A percentile compares a stretch with the other conserved stretches of the same genome.
Evolutionary conservation across 345 rosid genomes (phyloP).

Genomic region (Sonneratia caseolaris): DNA sequence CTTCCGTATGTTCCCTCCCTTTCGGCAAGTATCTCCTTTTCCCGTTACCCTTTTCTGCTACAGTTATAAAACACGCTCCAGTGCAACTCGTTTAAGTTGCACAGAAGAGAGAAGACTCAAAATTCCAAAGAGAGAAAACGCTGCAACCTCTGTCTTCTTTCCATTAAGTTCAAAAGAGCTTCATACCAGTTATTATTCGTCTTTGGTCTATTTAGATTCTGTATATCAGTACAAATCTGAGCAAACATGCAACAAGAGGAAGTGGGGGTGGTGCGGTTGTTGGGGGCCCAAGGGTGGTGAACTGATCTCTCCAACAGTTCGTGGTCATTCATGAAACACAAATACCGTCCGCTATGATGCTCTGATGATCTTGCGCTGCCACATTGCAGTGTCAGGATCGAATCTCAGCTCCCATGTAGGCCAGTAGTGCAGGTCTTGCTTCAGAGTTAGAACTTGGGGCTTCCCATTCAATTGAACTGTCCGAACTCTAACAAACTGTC

Average conservation of each 20-base stretch:
- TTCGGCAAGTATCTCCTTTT: not conserved
- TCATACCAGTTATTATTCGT: not conserved
- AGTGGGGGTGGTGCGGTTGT: too few species aligned
- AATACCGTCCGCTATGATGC: constrained; percentile 19
- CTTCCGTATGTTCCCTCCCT: not conserved
- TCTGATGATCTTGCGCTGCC: constrained; percentile 59
- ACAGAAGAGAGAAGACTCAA: too few species aligned
- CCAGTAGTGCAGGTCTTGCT: constrained; percentile 97
- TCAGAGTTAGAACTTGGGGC: constrained; percentile 78
- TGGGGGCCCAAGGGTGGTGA: not conserved
- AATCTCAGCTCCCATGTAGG: constrained; percentile 92
- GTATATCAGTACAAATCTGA: not conserved
- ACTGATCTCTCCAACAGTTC: not conserved
- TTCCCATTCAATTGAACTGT: constrained; percentile 79
- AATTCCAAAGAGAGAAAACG: not conserved
- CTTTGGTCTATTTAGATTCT: not conserved
- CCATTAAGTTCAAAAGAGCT: not conserved
- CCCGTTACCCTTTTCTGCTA: too few species aligned
- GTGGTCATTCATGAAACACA: not conserved
- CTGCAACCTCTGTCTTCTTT: not conserved
- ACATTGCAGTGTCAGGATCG: constrained; percentile 59
- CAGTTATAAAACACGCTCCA: too few species aligned
- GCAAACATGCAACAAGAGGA: not conserved
- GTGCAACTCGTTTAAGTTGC: too few species aligned
- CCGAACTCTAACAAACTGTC: constrained; percentile 75